These are phyloP conservation scores for Pistacia integerrima DNA, from an alignment of 345 rosid genomes.

Conservation along the genomic window DNA sequence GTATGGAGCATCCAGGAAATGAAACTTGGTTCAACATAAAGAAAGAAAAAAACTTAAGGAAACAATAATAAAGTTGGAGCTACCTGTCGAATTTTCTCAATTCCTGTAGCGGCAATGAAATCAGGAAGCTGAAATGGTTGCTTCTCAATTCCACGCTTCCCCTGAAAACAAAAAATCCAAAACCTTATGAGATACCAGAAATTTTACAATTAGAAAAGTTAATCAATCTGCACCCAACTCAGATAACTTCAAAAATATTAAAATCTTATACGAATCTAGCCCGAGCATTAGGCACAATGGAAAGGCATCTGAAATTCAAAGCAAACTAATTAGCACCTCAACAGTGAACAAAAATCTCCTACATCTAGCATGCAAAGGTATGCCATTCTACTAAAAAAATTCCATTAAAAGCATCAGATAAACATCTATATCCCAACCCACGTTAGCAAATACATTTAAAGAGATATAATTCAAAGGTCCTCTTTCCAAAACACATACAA, in stretches of 20 bases:
- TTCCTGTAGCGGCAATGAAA: conserved; percentile 99
- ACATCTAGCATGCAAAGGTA: conserved; percentile 23
- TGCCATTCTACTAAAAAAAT: not conserved
- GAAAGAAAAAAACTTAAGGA: not conserved
- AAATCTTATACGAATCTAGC: conserved; percentile 38
- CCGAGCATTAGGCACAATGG: conserved; percentile 47
- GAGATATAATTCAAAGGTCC: conserved; percentile 48
- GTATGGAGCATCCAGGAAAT: not conserved
- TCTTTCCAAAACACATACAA: conserved; percentile 87
- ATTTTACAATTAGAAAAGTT: not conserved
- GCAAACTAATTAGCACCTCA: conserved; percentile 50
- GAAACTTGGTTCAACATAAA: not conserved
- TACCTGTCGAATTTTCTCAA: conserved; percentile 99
- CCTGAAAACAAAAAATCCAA: conserved; percentile 48
- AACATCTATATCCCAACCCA: conserved; percentile 47
- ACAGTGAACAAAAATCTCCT: conserved; percentile 23
- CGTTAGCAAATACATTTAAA: conserved; percentile 34
- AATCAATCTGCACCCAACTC: conserved; percentile 10
- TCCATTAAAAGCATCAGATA: conserved; percentile 22
- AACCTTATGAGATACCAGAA: conserved; percentile 46
- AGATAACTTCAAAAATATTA: conserved; percentile 20
- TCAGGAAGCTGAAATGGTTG: conserved; percentile 99
- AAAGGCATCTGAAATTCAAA: conserved; percentile 64
- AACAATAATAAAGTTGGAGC: not conserved
- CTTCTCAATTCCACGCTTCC: conserved; percentile 99